Conservation (phyloP, 2,329 filamentous ascomycete genomes). For the Aspergillus pseudonomiae region DNA sequence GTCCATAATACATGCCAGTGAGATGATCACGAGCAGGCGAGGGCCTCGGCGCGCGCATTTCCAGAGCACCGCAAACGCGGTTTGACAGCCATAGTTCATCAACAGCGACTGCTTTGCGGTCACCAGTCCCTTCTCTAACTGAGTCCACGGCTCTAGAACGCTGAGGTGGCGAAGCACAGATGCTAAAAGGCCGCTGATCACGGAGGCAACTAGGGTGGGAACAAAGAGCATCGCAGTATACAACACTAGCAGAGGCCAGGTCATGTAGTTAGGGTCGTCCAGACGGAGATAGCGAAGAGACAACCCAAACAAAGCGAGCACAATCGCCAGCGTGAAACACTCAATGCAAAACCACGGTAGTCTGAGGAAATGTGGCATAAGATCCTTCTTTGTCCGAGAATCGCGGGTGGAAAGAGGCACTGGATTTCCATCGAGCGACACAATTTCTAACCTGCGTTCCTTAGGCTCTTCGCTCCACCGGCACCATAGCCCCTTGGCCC, state of each 20-base stretch:
- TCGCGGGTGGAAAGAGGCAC: neutral
- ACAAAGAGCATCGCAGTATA: constrained; percentile 20
- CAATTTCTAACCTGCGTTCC: constrained; percentile 15
- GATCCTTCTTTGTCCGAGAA: constrained; percentile 9
- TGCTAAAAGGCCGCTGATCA: constrained; percentile 20
- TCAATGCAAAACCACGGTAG: constrained; percentile 22
- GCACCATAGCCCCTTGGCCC: constrained; percentile 20
- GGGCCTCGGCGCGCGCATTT: neutral
- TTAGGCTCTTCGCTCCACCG: constrained; percentile 12
- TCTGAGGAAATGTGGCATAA: constrained; percentile 25
- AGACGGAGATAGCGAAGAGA: neutral
- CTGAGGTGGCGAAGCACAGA: constrained; percentile 25
- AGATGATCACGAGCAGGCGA: constrained; percentile 2
- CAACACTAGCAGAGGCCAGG: neutral
- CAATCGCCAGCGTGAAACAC: constrained; percentile 18
- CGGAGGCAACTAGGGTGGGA: constrained; percentile 24
- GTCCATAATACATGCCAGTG: constrained; percentile 18
- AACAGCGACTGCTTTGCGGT: constrained; percentile 13
- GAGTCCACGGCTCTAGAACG: constrained; percentile 25
- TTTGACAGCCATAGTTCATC: constrained; percentile 2
- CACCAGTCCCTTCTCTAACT: constrained; percentile 19
- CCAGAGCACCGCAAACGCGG: neutral
- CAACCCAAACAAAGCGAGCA: constrained; percentile 18
- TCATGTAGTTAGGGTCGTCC: neutral
- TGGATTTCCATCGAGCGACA: neutral